These are phyloP conservation scores for Manihot esculenta DNA, from an alignment of 441 rosid genomes.

Conservation along the genomic window DNA sequence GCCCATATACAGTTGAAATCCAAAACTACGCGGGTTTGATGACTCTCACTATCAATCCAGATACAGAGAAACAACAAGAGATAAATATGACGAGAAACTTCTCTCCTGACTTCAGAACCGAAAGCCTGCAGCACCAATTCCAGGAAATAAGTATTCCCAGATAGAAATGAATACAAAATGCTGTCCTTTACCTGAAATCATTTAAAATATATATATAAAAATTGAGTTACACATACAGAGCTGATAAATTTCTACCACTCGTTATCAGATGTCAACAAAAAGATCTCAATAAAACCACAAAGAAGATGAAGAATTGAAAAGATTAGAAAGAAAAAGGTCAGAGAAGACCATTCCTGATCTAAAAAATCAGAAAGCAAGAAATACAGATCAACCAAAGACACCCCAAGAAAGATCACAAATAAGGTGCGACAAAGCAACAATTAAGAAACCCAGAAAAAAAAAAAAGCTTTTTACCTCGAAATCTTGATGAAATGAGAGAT, in stretches of 20 bases:
- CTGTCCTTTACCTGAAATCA: conserved; percentile 6
- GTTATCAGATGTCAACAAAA: neutral
- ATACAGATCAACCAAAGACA: neutral
- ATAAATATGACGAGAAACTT: conserved; percentile 6
- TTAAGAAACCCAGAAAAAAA: neutral
- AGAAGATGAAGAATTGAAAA: no score
- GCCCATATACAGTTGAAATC: conserved; percentile 32
- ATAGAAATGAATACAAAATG: neutral
- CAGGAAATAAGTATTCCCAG: neutral
- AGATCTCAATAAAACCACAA: neutral
- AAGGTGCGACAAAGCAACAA: neutral
- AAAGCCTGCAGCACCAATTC: neutral
- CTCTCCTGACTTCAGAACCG: neutral
- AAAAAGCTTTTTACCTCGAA: neutral
- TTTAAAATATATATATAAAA: neutral
- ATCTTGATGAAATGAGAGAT: neutral
- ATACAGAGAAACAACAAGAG: neutral
- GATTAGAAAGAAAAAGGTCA: neutral
- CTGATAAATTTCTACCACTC: neutral
- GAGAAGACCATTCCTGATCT: neutral
- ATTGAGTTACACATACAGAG: neutral
- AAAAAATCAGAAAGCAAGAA: neutral
- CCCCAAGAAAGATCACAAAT: neutral
- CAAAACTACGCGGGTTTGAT: neutral
- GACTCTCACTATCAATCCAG: neutral